Evolutionary conservation across 805 yeast genomes (phyloP).

Genomic region (Wickerhamomyces canadensis): DNA sequence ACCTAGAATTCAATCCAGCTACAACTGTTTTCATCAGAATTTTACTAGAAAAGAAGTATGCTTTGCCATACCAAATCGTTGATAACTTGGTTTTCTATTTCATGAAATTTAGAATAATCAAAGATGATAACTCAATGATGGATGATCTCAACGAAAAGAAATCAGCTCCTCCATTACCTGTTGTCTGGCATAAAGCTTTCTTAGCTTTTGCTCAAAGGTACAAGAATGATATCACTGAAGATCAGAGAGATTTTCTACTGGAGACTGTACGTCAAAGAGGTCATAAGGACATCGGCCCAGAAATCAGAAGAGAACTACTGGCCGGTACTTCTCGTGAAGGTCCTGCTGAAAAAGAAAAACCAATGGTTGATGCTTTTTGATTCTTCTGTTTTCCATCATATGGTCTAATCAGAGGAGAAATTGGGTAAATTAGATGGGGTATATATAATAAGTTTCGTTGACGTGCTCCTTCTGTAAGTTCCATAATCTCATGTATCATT

Average conservation of each 20-base stretch:
- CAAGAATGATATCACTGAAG: constrained; percentile 97
- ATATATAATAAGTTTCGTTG: too few species aligned
- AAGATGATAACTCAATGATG: constrained; percentile 31
- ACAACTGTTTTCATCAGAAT: constrained; percentile 86
- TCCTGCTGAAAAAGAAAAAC: constrained; percentile 23
- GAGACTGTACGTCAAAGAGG: constrained; percentile 88
- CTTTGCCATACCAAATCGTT: constrained; percentile 92
- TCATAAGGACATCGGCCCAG: constrained; percentile 87
- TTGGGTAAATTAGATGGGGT: too few species aligned
- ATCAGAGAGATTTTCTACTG: constrained; percentile 89
- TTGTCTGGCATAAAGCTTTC: constrained; percentile 97
- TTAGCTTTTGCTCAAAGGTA: constrained; percentile 92
- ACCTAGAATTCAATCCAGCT: constrained; percentile 82
- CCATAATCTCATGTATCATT: too few species aligned
- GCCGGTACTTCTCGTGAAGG: constrained; percentile 72
- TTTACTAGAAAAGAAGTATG: constrained; percentile 88
- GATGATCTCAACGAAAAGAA: constrained; percentile 35
- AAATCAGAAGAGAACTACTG: constrained; percentile 84
- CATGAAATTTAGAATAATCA: constrained; percentile 75
- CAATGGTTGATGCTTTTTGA: constrained; percentile 28
- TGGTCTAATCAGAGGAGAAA: too few species aligned
- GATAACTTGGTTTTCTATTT: constrained; percentile 93
- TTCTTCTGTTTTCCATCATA: too few species aligned
- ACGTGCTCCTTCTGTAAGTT: too few species aligned
- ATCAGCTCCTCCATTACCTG: constrained; percentile 64